Conservation (phyloP, 192 early-diverging fungal genomes). For the Coemansia sp. region DNA sequence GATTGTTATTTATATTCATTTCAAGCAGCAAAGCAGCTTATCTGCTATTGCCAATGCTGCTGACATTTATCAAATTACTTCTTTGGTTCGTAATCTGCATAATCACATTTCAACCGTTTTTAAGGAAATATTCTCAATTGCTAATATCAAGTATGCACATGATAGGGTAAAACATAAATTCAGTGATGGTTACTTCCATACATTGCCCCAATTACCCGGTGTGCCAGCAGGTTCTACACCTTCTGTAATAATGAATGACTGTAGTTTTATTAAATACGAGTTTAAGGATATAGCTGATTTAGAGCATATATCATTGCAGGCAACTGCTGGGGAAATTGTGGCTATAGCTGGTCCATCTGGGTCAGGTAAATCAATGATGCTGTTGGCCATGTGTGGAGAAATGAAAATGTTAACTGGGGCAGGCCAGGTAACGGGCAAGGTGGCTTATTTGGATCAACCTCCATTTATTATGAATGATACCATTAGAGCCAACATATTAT, state of each 20-base stretch:
- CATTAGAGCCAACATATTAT: slow-evolving; percentile 39
- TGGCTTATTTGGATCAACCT: slow-evolving; percentile 35
- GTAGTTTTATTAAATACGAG: slow-evolving; percentile 10
- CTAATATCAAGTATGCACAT: not conserved
- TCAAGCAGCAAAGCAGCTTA: not conserved
- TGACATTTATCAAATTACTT: slow-evolving; percentile 11
- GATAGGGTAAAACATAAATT: not conserved
- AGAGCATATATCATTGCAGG: slow-evolving; percentile 1
- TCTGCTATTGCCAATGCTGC: slow-evolving; percentile 12
- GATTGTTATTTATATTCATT: slow-evolving; percentile 11
- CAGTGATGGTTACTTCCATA: not conserved
- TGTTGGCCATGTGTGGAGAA: slow-evolving; percentile 62
- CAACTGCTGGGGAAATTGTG: slow-evolving; percentile 25
- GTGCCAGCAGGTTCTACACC: slow-evolving; percentile 9
- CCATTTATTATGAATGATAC: slow-evolving; percentile 45
- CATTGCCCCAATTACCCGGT: not conserved
- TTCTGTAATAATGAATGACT: not conserved
- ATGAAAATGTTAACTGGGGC: slow-evolving; percentile 77
- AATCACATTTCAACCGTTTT: not conserved
- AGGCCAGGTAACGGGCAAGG: slow-evolving; percentile 64
- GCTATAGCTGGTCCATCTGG: slow-evolving; percentile 58
- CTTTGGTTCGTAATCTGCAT: not conserved
- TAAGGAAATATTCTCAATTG: not conserved
- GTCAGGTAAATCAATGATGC: slow-evolving; percentile 58
- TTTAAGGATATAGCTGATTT: slow-evolving; percentile 10